Conservation (phyloP, 2,329 filamentous ascomycete species). For the Pseudocercospora musae region DNA sequence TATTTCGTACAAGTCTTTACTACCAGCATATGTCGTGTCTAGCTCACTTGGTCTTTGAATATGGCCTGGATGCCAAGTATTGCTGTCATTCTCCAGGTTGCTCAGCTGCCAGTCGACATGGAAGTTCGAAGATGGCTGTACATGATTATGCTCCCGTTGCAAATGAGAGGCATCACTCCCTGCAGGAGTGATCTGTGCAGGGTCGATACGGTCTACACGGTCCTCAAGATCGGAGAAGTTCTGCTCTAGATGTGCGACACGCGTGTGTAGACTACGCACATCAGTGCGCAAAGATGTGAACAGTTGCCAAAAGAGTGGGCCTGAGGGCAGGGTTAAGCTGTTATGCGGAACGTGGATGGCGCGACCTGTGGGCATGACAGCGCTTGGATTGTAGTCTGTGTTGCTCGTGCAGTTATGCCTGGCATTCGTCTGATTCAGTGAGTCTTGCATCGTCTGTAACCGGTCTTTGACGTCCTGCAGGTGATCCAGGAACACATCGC, state of each 20-base stretch:
- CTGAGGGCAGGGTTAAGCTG: conserved; percentile 15
- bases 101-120: not conserved
- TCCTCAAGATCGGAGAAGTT: conserved; percentile 26
- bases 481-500: conserved; percentile 12
- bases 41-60: not conserved
- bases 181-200: conserved; percentile 20
- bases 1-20: not conserved
- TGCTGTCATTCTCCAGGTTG: not conserved
- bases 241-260: conserved; percentile 22
- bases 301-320: conserved; percentile 26
- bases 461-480: conserved; percentile 16
- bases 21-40: not conserved
- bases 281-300: conserved; percentile 24
- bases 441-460: conserved; percentile 14
- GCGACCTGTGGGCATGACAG: not conserved
- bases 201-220: conserved; percentile 20
- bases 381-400: not conserved
- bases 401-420: not conserved
- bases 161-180: conserved; percentile 12
- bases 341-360: conserved; percentile 1
- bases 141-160: not conserved
- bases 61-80: not conserved
- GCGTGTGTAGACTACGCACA: conserved; percentile 15
- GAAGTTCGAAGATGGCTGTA: not conserved
- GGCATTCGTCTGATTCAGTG: conserved; percentile 5